Conservation (phyloP, 768 basidiomycete genomes). For the Lentinula lateritia region DNA sequence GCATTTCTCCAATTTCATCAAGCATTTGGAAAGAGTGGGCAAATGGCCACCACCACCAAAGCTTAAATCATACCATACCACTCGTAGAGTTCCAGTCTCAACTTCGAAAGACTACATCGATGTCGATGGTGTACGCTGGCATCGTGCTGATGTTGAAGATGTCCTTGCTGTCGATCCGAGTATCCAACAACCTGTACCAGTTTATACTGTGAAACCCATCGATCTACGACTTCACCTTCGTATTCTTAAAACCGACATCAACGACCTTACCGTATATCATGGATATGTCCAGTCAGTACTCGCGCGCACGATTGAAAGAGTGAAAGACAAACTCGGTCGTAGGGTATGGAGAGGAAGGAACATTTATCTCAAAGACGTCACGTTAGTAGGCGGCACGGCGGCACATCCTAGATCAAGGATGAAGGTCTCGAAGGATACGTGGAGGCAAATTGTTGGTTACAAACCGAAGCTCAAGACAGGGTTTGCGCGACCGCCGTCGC, state of each 20-base stretch:
- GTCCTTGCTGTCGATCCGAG: constrained; percentile 21
- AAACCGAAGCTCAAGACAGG: not conserved
- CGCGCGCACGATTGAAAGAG: constrained; percentile 48
- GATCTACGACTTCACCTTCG: constrained; percentile 50
- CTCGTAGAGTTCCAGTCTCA: not conserved
- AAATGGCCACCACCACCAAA: constrained; percentile 16
- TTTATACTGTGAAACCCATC: constrained; percentile 33
- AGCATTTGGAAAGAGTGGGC: constrained; percentile 15
- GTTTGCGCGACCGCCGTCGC: not conserved
- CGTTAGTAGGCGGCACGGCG: not conserved
- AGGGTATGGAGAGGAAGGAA: constrained; percentile 61
- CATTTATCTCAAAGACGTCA: constrained; percentile 36
- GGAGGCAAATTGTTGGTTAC: constrained; percentile 2
- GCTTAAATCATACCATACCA: not conserved
- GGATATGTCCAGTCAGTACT: constrained; percentile 34
- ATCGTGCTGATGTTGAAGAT: not conserved
- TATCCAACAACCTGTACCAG: constrained; percentile 5
- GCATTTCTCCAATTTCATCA: constrained; percentile 32
- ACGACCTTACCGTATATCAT: constrained; percentile 41
- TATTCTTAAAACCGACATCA: constrained; percentile 50
- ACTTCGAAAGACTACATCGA: not conserved
- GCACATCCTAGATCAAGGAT: not conserved
- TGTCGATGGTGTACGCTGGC: not conserved
- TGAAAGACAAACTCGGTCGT: constrained; percentile 77
- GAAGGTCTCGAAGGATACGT: not conserved